Evolutionary conservation across 2,329 filamentous ascomycete genomes (phyloP).

Genomic region (Cercospora brassicicola): DNA sequence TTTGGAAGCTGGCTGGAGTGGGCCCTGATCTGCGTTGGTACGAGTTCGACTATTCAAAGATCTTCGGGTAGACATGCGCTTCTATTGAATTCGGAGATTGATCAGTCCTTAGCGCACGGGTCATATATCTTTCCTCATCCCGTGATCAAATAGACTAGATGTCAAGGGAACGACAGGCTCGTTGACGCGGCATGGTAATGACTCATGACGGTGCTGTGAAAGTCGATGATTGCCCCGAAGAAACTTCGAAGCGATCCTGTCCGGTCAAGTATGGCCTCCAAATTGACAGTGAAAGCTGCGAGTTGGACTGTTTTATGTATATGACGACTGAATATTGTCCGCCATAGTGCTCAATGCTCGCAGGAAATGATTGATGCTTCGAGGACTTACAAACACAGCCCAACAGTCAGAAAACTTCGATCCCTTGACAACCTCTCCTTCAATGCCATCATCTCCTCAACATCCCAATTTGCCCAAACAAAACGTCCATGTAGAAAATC

Average conservation of each 20-base stretch:
- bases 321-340: no score
- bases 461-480: conserved; percentile 31
- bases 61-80: neutral
- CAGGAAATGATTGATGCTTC: no score
- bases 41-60: neutral
- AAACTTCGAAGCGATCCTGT: neutral
- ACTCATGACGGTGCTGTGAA: neutral
- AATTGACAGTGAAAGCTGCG: neutral
- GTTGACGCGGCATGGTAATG: no score
- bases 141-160: no score
- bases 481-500: conserved; percentile 43
- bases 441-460: conserved; percentile 26
- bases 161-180: no score
- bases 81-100: neutral
- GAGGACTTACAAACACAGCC: conserved; percentile 13
- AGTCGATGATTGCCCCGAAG: neutral
- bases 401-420: conserved; percentile 26
- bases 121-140: neutral
- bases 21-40: neutral
- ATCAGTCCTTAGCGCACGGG: neutral
- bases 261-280: neutral
- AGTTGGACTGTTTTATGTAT: no score
- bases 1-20: neutral
- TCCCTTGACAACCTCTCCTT: conserved; percentile 16
- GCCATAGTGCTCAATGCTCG: no score